These are phyloP conservation scores for peach (Prunus persica) DNA, from an alignment of 306 rosid genomes.

Conservation along the genomic window Prunus_persica_NCBIv2 NC_034012.1:15781001-15781500, in stretches of 20 bases:
- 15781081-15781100: slow-evolving; percentile 1
- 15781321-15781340: not conserved
- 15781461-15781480: not conserved
- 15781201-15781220: not conserved
- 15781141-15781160: not conserved
- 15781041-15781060: slow-evolving; percentile 62
- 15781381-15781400: not conserved
- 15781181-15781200: not conserved
- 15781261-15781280: not conserved
- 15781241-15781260: not conserved
- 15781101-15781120: not conserved
- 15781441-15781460: not conserved
- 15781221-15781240: not conserved
- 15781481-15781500: not conserved
- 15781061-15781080: not conserved
- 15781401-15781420: not conserved
- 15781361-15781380: not conserved
- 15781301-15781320: not conserved
- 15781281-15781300: not conserved
- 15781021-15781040: slow-evolving; percentile 54
- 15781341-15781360: not conserved
- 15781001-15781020: slow-evolving; percentile 57
- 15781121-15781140: not conserved
- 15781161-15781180: not conserved
- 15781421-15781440: not conserved